Conservation (phyloP, 2,329 filamentous ascomycete species). For the Leptographium flavum region DNA sequence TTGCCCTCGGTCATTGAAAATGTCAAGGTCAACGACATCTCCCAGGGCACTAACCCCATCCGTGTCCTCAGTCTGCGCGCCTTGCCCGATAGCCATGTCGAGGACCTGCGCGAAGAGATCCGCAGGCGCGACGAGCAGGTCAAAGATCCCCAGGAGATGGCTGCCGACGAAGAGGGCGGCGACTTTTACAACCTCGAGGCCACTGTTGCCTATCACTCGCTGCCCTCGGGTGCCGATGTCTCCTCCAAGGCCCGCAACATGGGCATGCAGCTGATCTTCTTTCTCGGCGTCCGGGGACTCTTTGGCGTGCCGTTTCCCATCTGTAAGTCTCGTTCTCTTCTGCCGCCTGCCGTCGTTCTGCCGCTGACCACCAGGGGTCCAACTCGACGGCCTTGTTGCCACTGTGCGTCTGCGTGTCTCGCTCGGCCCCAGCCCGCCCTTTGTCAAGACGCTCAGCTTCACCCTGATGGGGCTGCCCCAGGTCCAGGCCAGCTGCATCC, state of each 20-base stretch:
- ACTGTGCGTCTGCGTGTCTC: constrained; percentile 73
- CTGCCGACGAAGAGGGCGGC: constrained; percentile 78
- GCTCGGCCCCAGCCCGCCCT: constrained; percentile 81
- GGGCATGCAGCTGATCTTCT: constrained; percentile 94
- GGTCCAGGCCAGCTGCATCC: constrained; percentile 76
- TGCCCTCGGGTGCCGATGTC: constrained; percentile 53
- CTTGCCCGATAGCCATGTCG: constrained; percentile 67
- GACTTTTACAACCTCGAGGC: constrained; percentile 89
- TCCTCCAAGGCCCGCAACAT: constrained; percentile 83
- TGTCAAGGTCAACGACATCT: constrained; percentile 87
- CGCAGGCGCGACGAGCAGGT: constrained; percentile 64
- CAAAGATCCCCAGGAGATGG: constrained; percentile 76
- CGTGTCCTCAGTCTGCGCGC: constrained; percentile 78
- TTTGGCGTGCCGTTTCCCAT: constrained; percentile 82
- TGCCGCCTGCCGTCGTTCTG: not conserved
- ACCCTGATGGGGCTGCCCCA: constrained; percentile 91
- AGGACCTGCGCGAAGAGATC: constrained; percentile 69
- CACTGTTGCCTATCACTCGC: constrained; percentile 81
- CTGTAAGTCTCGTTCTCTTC: constrained; percentile 20
- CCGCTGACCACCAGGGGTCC: constrained; percentile 36
- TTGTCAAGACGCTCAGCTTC: constrained; percentile 81
- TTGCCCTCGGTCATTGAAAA: constrained; percentile 86
- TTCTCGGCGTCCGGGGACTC: constrained; percentile 75
- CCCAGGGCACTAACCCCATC: constrained; percentile 81
- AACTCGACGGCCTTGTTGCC: constrained; percentile 79